phyloP scores from a whole-genome alignment of 768 basidiomycete species.

The Lepiota brunneoincarnata region DNA sequence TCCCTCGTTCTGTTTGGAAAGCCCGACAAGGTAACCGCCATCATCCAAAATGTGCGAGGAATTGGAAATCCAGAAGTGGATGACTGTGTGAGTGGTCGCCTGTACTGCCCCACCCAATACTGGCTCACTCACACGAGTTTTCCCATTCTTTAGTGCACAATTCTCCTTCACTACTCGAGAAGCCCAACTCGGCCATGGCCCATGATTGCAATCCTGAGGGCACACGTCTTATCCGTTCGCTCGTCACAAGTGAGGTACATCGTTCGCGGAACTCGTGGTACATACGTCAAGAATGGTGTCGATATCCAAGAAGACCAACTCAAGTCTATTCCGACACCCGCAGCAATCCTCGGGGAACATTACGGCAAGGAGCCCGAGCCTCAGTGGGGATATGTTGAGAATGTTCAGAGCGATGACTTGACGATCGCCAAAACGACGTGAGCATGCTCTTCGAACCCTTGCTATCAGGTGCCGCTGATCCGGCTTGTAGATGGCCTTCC shows the following conservation, averaged over 20 bases:
- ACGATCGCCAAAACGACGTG: conserved; percentile 35
- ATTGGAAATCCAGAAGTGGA: conserved; percentile 63
- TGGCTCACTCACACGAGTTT: neutral
- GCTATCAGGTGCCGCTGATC: conserved; percentile 8
- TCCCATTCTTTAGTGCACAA: conserved; percentile 41
- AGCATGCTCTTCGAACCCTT: conserved; percentile 13
- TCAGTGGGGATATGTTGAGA: conserved; percentile 63
- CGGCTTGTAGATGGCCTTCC: conserved; percentile 56
- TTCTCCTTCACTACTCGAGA: conserved; percentile 48
- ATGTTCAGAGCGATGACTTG: conserved; percentile 44
- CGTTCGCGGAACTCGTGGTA: conserved; percentile 69
- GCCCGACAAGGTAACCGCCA: conserved; percentile 65
- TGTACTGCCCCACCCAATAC: neutral
- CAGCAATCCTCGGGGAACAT: conserved; percentile 37
- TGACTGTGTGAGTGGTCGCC: conserved; percentile 47
- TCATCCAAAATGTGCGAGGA: conserved; percentile 68
- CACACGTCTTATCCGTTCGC: conserved; percentile 66
- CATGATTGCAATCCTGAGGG: conserved; percentile 65
- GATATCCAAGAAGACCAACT: conserved; percentile 82
- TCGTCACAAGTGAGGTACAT: conserved; percentile 67
- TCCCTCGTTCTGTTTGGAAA: conserved; percentile 72
- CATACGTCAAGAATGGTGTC: conserved; percentile 72
- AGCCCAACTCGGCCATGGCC: conserved; percentile 43
- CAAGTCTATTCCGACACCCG: conserved; percentile 48
- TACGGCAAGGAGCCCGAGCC: conserved; percentile 65